Percentiles rank a stretch among this genome's conserved stretches.
Conservation (phyloP, 805 yeast genomes). For the Torulaspora indica region DNA sequence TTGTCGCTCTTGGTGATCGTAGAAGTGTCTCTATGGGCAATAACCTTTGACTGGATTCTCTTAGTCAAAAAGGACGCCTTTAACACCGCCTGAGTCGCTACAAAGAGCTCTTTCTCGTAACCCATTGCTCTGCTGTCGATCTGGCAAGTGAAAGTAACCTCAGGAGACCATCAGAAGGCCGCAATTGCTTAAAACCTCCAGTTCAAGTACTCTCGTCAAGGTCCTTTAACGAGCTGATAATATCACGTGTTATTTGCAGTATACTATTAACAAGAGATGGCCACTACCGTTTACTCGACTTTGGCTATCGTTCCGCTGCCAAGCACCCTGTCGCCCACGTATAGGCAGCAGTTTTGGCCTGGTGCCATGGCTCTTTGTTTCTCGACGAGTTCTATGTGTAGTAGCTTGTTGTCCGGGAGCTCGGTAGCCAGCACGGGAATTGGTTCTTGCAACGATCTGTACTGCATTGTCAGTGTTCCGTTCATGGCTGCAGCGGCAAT, state of each 20-base stretch:
- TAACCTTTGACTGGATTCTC: slow-evolving; percentile 53
- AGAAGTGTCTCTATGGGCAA: slow-evolving; percentile 42
- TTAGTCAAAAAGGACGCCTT: slow-evolving; percentile 77
- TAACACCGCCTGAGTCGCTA: slow-evolving; percentile 87
- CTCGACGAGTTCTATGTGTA: slow-evolving; percentile 39
- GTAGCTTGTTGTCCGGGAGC: slow-evolving; percentile 14
- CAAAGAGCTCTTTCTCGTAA: slow-evolving; percentile 61
- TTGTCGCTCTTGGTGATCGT: slow-evolving; percentile 79
- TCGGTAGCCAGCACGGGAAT: slow-evolving; percentile 34
- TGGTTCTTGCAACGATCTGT: slow-evolving; percentile 68
- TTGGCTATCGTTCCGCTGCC: slow-evolving; percentile 49
- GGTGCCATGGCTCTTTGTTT: slow-evolving; percentile 75
- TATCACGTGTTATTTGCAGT: slow-evolving; percentile 9
- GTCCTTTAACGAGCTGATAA: background rate
- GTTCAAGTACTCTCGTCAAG: background rate
- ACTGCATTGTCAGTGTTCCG: slow-evolving; percentile 48
- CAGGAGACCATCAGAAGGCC: background rate
- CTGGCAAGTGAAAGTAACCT: background rate
- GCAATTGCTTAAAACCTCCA: background rate
- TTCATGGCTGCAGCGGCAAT: slow-evolving; percentile 5
- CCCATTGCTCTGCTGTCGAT: slow-evolving; percentile 22
- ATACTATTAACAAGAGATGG: slow-evolving; percentile 5
- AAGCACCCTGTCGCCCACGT: slow-evolving; percentile 58
- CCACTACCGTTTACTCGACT: background rate
- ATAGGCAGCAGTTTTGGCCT: slow-evolving; percentile 81